phyloP scores from a whole-genome alignment of 2,329 filamentous ascomycete species.

The Achaetomium macrosporum region DNA sequence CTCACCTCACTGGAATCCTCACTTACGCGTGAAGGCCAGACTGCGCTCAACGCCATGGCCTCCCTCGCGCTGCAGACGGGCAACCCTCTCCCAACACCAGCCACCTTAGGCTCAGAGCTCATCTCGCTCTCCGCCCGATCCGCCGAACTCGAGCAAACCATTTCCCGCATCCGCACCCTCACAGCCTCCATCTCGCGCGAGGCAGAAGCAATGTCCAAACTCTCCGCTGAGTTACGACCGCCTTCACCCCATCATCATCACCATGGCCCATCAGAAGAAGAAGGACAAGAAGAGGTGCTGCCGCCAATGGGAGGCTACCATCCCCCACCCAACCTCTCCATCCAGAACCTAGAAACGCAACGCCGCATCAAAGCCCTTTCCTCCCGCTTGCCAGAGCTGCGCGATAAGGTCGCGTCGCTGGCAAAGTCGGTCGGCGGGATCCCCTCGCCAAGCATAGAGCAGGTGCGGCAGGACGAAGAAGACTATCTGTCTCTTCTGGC shows the following conservation, averaged over 20 bases:
- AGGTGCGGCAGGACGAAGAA: conserved; percentile 53
- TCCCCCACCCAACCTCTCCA: conserved; percentile 53
- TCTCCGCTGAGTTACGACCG: conserved; percentile 46
- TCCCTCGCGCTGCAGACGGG: conserved; percentile 45
- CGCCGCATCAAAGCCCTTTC: conserved; percentile 62
- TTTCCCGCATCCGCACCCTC: conserved; percentile 50
- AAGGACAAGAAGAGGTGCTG: background rate
- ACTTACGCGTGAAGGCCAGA: conserved; percentile 49
- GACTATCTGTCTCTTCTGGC: conserved; percentile 52
- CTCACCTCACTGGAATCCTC: conserved; percentile 48
- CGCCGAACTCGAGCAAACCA: conserved; percentile 50
- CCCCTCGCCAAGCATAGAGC: conserved; percentile 48
- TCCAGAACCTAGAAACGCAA: conserved; percentile 68
- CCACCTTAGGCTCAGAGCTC: conserved; percentile 46
- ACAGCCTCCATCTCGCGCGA: conserved; percentile 50
- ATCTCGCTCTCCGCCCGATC: conserved; percentile 50
- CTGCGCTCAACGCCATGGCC: conserved; percentile 54
- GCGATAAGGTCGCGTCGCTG: conserved; percentile 45
- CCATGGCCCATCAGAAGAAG: conserved; percentile 43
- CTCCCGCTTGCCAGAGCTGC: conserved; percentile 62
- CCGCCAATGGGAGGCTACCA: conserved; percentile 35
- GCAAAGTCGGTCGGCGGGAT: conserved; percentile 26
- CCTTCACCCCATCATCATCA: conserved; percentile 54
- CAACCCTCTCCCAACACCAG: conserved; percentile 42
- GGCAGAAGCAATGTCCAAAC: conserved; percentile 32